A percentile compares a stretch with the other conserved stretches of the same genome.
Evolutionary conservation across 331 rosid species (phyloP).

Genomic region (Spiraea crenata): DNA sequence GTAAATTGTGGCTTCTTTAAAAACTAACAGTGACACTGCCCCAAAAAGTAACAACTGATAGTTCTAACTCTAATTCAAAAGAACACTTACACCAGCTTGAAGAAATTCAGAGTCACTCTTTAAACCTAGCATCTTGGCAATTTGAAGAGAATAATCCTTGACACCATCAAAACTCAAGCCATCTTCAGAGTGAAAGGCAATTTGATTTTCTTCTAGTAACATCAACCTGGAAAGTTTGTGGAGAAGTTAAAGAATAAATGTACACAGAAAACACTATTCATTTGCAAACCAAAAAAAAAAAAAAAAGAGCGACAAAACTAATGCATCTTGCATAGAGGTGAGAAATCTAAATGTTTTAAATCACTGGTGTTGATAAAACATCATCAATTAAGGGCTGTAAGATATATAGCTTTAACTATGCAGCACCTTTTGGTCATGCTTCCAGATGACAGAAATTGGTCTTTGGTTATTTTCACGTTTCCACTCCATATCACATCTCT

Average conservation of each 20-base stretch:
- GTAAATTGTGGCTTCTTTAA: slow-evolving; percentile 15
- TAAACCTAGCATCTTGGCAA: slow-evolving; percentile 94
- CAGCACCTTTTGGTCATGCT: slow-evolving; percentile 94
- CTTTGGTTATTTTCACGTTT: slow-evolving; percentile 91
- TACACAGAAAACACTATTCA: slow-evolving; percentile 10
- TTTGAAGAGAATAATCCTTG: slow-evolving; percentile 87
- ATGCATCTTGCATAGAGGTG: background rate
- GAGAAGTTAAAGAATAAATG: slow-evolving; percentile 5
- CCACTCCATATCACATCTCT: slow-evolving; percentile 97
- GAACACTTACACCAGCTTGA: slow-evolving; percentile 83
- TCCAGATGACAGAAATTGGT: slow-evolving; percentile 96
- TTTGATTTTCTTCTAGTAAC: slow-evolving; percentile 97
- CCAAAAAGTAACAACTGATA: slow-evolving; percentile 17
- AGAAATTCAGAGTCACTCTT: slow-evolving; percentile 73
- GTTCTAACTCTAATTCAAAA: slow-evolving; percentile 5
- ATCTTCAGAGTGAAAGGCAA: slow-evolving; percentile 93
- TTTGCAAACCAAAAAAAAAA: slow-evolving; percentile 6
- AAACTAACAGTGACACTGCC: slow-evolving; percentile 22
- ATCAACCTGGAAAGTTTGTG: slow-evolving; percentile 56
- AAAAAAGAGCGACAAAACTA: background rate
- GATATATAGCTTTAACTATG: background rate
- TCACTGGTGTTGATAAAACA: background rate
- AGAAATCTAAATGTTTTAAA: background rate
- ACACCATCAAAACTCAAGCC: slow-evolving; percentile 81
- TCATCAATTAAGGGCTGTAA: background rate